Evolutionary conservation across 2,329 filamentous ascomycete genomes (phyloP).

Genomic region (Apiospora marii): DNA sequence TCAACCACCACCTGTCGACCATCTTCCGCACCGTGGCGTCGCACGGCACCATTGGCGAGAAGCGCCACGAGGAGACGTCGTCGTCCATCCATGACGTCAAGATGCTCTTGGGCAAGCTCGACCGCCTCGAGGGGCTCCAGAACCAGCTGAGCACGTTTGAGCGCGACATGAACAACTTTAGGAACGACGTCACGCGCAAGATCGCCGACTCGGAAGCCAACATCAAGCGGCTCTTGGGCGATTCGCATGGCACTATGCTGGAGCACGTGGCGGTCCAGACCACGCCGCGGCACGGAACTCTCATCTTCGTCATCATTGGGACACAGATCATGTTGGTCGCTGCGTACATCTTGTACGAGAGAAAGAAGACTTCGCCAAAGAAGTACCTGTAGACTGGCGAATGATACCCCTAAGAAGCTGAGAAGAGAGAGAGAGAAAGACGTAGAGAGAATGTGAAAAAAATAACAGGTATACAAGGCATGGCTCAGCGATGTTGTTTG

Average conservation of each 20-base stretch:
- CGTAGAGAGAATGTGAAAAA: not conserved
- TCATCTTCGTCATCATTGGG: conserved; percentile 75
- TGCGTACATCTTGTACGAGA: conserved; percentile 81
- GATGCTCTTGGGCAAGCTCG: conserved; percentile 51
- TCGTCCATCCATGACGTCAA: conserved; percentile 56
- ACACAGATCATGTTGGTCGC: conserved; percentile 76
- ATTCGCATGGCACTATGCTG: conserved; percentile 58
- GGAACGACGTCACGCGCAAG: conserved; percentile 60
- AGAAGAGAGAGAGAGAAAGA: not conserved
- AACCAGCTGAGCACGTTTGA: conserved; percentile 61
- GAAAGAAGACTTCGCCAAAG: conserved; percentile 81
- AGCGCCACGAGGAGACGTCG: conserved; percentile 64
- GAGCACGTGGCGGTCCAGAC: conserved; percentile 55
- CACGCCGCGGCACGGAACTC: conserved; percentile 57
- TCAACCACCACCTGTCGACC: conserved; percentile 72
- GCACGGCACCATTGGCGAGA: conserved; percentile 59
- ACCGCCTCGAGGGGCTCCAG: conserved; percentile 53
- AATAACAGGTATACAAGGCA: not conserved
- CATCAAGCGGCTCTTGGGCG: conserved; percentile 59
- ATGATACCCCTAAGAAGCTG: not conserved
- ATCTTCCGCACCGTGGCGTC: conserved; percentile 65
- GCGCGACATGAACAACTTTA: conserved; percentile 65
- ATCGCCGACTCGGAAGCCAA: conserved; percentile 58
- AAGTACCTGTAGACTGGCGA: conserved; percentile 76
- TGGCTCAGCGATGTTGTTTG: conserved; percentile 7